Conservation (phyloP, 495 filamentous ascomycete genomes). For the Pseudoneurospora amorphoporcata region DNA sequence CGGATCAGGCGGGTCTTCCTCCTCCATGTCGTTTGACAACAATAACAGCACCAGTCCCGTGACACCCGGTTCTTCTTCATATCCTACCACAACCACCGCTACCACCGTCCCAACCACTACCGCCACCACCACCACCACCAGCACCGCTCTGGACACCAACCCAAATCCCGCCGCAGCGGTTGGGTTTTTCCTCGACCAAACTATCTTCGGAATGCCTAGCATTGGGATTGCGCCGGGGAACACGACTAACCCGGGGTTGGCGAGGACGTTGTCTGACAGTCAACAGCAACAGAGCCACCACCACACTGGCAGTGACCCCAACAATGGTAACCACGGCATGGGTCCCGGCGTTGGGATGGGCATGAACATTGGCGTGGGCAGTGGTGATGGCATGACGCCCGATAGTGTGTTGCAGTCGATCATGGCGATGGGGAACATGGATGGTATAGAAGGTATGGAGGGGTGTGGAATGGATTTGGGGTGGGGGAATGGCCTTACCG, state of each 20-base stretch:
- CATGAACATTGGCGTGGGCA: conserved; percentile 19
- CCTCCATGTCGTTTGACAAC: background rate
- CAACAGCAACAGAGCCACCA: background rate
- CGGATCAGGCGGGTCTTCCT: background rate
- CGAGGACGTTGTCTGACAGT: background rate
- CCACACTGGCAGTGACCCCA: background rate
- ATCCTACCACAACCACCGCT: background rate
- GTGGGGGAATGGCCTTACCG: background rate
- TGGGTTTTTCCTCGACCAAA: background rate
- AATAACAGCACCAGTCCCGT: background rate
- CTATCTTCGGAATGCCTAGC: background rate
- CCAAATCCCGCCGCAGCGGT: background rate
- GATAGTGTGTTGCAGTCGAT: conserved; percentile 41
- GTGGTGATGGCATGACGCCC: conserved; percentile 33
- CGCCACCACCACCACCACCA: background rate
- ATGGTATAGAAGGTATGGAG: conserved; percentile 24
- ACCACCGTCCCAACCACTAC: background rate
- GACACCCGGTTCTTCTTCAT: background rate
- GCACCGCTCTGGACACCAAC: background rate
- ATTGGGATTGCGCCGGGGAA: background rate
- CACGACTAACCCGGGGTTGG: background rate
- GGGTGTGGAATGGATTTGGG: background rate
- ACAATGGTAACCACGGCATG: background rate
- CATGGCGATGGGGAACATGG: conserved; percentile 35
- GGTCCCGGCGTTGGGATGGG: background rate